phyloP scores from a whole-genome alignment of 176 grass and related monocot species.

The Echinochloa phyllopogon region DNA sequence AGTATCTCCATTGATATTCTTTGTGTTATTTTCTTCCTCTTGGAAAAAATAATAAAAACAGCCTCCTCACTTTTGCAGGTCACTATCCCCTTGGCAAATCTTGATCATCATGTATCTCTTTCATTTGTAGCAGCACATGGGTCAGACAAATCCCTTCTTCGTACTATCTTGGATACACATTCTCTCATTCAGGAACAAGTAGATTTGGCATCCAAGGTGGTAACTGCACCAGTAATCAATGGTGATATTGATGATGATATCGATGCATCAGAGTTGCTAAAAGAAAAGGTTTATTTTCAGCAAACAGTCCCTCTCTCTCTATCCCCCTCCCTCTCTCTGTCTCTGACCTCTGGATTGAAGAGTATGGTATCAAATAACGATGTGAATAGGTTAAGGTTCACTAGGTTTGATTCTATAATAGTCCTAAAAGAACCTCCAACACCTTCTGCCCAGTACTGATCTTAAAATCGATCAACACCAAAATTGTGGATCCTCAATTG shows the following conservation, averaged over 20 bases:
- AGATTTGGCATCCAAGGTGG: conserved; percentile 64
- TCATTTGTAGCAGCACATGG: conserved; percentile 90
- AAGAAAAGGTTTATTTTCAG: conserved; percentile 86
- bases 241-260: conserved; percentile 44
- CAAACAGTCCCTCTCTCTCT: not conserved
- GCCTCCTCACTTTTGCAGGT: conserved; percentile 63
- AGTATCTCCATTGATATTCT: conserved; percentile 29
- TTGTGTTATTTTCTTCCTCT: conserved; percentile 7
- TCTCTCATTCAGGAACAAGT: conserved; percentile 79
- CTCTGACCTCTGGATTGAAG: not conserved
- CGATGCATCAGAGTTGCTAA: conserved; percentile 69
- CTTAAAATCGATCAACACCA: too few relatives aligned
- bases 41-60: conserved; percentile 2
- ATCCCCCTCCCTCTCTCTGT: too few relatives aligned
- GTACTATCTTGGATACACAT: conserved; percentile 69
- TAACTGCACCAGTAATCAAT: conserved; percentile 56
- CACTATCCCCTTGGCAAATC: conserved; percentile 75
- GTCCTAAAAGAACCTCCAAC: not conserved
- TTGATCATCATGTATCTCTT: conserved; percentile 73
- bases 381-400: not conserved
- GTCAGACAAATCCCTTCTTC: conserved; percentile 84
- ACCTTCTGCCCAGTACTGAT: too few relatives aligned
- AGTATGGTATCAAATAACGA: conserved; percentile 10
- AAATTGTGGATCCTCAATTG: conserved; percentile 4
- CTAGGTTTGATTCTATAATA: conserved; percentile 26